phyloP scores from a whole-genome alignment of 1,284 basidiomycete genomes.

The Apiotrichum domesticum region DNA sequence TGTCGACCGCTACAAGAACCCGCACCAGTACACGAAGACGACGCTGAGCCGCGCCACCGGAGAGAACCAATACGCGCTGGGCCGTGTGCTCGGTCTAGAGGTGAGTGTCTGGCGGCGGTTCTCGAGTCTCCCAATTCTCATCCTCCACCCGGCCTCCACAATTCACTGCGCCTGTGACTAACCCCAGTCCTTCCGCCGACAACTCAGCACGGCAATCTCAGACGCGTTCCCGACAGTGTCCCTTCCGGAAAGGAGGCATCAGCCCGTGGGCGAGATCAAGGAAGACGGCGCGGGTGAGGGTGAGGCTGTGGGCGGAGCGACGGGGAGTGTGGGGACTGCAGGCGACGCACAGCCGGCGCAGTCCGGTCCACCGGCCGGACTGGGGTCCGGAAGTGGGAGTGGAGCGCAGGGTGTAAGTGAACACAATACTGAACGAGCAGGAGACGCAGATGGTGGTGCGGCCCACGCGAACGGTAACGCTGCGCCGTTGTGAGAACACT shows the following conservation, averaged over 20 bases:
- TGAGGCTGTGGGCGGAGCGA: too few relatives aligned
- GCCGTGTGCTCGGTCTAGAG: slow-evolving; percentile 38
- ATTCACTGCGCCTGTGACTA: not conserved
- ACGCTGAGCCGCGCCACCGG: slow-evolving; percentile 33
- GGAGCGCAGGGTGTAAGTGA: too few relatives aligned
- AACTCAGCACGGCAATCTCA: slow-evolving; percentile 28
- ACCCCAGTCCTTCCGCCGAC: slow-evolving; percentile 34
- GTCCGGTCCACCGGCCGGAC: not conserved
- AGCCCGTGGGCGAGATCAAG: slow-evolving; percentile 10
- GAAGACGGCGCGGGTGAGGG: too few relatives aligned
- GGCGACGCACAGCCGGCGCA: too few relatives aligned
- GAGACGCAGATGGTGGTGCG: too few relatives aligned
- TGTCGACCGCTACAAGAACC: slow-evolving; percentile 31
- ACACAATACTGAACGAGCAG: too few relatives aligned
- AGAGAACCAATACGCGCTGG: slow-evolving; percentile 43
- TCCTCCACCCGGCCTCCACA: not conserved
- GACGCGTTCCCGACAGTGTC: slow-evolving; percentile 35
- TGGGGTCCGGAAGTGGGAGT: too few relatives aligned
- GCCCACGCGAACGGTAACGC: too few relatives aligned
- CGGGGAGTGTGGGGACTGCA: too few relatives aligned
- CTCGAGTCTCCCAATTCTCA: not conserved
- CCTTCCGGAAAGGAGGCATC: slow-evolving; percentile 32
- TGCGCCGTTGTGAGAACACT: too few relatives aligned
- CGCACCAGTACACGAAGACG: slow-evolving; percentile 35
- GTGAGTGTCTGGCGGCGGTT: slow-evolving; percentile 17